A percentile compares a stretch with the other conserved stretches of the same genome.
These are phyloP conservation scores for Ceratocystis eucalypticola DNA, from an alignment of 2,329 filamentous ascomycete species.

Conservation along the genomic window DNA sequence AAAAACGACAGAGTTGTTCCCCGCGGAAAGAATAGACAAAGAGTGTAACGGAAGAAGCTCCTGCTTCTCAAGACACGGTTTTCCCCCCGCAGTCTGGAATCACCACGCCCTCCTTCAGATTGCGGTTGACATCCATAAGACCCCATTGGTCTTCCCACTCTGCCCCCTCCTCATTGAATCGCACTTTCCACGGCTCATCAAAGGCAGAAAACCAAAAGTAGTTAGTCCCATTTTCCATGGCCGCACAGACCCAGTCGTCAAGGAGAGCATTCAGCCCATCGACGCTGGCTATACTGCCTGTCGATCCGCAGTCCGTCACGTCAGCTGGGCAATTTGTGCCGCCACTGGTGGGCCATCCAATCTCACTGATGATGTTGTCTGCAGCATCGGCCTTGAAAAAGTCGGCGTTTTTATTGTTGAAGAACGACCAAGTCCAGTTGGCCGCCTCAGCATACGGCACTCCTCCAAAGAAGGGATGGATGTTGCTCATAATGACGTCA, in stretches of 20 bases:
- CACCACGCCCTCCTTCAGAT: conserved; percentile 67
- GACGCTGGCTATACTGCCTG: conserved; percentile 64
- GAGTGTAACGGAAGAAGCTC: too few species aligned
- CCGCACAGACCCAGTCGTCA: conserved; percentile 69
- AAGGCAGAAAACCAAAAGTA: conserved; percentile 98
- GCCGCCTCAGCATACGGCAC: conserved; percentile 54
- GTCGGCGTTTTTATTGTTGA: conserved; percentile 52
- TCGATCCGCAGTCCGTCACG: conserved; percentile 38
- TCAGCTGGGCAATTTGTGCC: conserved; percentile 54
- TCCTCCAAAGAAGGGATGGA: conserved; percentile 91
- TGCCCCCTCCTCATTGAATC: conserved; percentile 53
- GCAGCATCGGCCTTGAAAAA: conserved; percentile 49
- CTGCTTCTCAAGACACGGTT: conserved; percentile 35
- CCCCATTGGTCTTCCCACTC: conserved; percentile 96
- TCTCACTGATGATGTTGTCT: conserved; percentile 75
- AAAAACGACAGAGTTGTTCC: too few species aligned
- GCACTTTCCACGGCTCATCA: conserved; percentile 87
- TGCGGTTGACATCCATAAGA: conserved; percentile 70
- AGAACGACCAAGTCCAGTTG: conserved; percentile 72
- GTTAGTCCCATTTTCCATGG: conserved; percentile 67
- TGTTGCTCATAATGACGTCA: conserved; percentile 90
- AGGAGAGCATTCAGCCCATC: conserved; percentile 76
- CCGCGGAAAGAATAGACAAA: too few species aligned
- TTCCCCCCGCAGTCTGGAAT: conserved; percentile 80
- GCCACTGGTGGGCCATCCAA: conserved; percentile 77